These are phyloP conservation scores for Mortierella sp. DNA, from an alignment of 371 early-diverging fungal genomes.

Conservation along the genomic window DNA sequence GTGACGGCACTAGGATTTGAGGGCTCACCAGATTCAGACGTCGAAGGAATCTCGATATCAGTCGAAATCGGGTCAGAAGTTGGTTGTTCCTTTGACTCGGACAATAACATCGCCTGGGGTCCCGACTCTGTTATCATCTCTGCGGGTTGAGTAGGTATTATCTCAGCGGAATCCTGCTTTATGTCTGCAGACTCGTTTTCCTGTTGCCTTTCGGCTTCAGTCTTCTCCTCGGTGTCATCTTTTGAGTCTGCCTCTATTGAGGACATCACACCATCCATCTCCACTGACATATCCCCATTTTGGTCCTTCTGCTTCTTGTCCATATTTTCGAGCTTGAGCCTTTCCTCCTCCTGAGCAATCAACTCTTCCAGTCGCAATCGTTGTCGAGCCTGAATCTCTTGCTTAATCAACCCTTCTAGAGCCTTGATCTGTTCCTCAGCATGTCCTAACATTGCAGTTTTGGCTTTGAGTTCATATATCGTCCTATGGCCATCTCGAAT, in stretches of 20 bases:
- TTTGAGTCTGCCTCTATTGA: neutral
- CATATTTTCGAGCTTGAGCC: neutral
- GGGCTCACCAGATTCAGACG: neutral
- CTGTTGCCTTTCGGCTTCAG: neutral
- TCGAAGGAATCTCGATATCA: neutral
- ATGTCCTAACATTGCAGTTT: conserved; percentile 19
- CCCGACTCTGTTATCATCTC: neutral
- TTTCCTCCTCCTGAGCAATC: conserved; percentile 25
- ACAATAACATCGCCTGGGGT: no score
- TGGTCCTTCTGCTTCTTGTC: neutral
- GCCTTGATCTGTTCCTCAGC: conserved; percentile 40
- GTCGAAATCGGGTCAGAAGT: neutral
- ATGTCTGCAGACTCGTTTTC: neutral
- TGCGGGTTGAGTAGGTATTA: neutral
- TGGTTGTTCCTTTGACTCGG: neutral
- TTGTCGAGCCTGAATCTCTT: conserved; percentile 49
- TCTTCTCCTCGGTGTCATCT: neutral
- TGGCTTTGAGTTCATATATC: conserved; percentile 30
- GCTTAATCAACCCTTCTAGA: conserved; percentile 33
- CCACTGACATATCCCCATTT: neutral
- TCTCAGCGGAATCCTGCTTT: neutral
- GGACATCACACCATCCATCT: neutral
- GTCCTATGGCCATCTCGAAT: conserved; percentile 41
- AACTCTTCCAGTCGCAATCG: conserved; percentile 45
- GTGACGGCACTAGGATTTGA: neutral